phyloP scores from a whole-genome alignment of 2,329 filamentous ascomycete genomes.

The Penicillium sumatraense region DNA sequence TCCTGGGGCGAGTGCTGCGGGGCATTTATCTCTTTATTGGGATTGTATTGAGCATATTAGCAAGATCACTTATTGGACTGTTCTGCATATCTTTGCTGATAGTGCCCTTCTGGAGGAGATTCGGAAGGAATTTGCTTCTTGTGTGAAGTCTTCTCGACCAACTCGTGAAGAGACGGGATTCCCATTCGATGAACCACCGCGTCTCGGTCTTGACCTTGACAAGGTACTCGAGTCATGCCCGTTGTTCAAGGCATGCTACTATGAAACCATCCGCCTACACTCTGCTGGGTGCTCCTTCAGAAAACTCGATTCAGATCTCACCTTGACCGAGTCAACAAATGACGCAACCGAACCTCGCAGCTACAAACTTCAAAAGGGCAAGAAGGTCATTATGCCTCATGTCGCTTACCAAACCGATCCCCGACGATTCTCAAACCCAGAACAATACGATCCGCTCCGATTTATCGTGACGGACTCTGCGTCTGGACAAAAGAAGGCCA shows the following conservation, averaged over 20 bases:
- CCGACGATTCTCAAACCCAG: slow-evolving; percentile 45
- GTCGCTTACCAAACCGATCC: slow-evolving; percentile 50
- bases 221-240: slow-evolving; percentile 50
- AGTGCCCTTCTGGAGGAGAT: slow-evolving; percentile 47
- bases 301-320: slow-evolving; percentile 44
- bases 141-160: slow-evolving; percentile 44
- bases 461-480: slow-evolving; percentile 51
- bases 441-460: slow-evolving; percentile 49
- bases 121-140: slow-evolving; percentile 51
- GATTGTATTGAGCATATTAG: slow-evolving; percentile 59
- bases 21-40: slow-evolving; percentile 59
- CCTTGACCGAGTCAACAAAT: slow-evolving; percentile 42
- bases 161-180: slow-evolving; percentile 44
- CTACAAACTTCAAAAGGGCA: slow-evolving; percentile 48
- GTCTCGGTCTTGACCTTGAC: slow-evolving; percentile 47
- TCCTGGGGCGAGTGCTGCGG: slow-evolving; percentile 41
- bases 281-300: slow-evolving; percentile 49
- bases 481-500: slow-evolving; percentile 40
- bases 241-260: slow-evolving; percentile 51
- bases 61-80: slow-evolving; percentile 57
- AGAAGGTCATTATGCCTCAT: slow-evolving; percentile 51
- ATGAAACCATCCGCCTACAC: slow-evolving; percentile 52
- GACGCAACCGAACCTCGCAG: slow-evolving; percentile 44
- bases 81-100: slow-evolving; percentile 52
- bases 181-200: slow-evolving; percentile 48